phyloP scores from a whole-genome alignment of 352 stramenopile genomes.

The Phytophthora kernoviae region DNA sequence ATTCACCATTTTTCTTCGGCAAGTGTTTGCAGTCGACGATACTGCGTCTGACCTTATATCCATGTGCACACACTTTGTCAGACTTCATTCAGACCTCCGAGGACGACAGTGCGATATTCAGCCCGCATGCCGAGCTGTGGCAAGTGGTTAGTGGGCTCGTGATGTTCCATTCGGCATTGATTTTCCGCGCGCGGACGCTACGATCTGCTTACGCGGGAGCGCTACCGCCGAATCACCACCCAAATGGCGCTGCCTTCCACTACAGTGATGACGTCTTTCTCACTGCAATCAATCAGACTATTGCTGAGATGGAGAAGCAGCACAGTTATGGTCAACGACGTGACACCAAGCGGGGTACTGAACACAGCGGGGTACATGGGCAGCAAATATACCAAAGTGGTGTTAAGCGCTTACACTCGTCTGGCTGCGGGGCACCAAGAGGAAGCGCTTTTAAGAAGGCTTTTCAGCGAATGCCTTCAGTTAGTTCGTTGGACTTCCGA shows the following conservation, averaged over 20 bases:
- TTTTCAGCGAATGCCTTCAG: conserved; percentile 33
- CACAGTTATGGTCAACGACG: conserved; percentile 4
- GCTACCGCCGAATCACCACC: conserved; percentile 7
- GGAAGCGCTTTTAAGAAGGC: conserved; percentile 12
- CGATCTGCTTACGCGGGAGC: conserved; percentile 10
- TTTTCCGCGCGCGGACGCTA: conserved; percentile 25
- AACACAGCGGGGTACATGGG: conserved; percentile 2
- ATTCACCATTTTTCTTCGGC: conserved; percentile 25
- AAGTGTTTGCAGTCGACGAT: conserved; percentile 49
- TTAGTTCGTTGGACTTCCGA: conserved; percentile 12
- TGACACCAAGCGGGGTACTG: not conserved
- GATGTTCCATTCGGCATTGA: conserved; percentile 46
- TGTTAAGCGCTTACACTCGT: conserved; percentile 29
- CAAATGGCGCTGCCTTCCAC: conserved; percentile 8
- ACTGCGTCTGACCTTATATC: conserved; percentile 39
- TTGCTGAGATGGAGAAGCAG: conserved; percentile 17
- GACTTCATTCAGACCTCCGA: conserved; percentile 18
- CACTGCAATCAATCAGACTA: conserved; percentile 31
- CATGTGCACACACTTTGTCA: conserved; percentile 17
- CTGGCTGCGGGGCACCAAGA: conserved; percentile 19
- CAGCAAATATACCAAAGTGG: conserved; percentile 23
- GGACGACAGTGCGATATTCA: conserved; percentile 8
- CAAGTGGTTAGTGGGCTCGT: conserved; percentile 44
- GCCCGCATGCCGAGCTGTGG: conserved; percentile 14
- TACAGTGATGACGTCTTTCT: conserved; percentile 26